A percentile compares a stretch with the other conserved stretches of the same genome.
phyloP scores from a whole-genome alignment of 768 basidiomycete genomes.

The Termitomyces sp. region DNA sequence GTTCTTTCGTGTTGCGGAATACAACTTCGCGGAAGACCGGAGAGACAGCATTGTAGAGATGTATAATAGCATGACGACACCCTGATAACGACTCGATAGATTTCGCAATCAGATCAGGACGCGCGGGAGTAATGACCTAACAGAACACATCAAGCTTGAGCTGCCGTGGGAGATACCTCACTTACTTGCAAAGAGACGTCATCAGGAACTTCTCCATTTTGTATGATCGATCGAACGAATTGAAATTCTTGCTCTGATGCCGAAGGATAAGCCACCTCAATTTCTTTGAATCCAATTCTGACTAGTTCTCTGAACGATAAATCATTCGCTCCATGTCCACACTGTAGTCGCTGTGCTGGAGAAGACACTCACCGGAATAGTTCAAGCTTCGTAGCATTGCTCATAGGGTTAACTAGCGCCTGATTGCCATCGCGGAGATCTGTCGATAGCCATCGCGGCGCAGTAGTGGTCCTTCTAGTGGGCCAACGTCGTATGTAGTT shows the following conservation, averaged over 20 bases:
- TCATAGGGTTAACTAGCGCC: constrained; percentile 82
- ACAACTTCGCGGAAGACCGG: constrained; percentile 76
- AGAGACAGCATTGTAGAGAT: constrained; percentile 85
- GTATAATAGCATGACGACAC: constrained; percentile 73
- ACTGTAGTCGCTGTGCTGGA: too few relatives aligned
- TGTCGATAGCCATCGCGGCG: constrained; percentile 80
- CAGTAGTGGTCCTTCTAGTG: constrained; percentile 48
- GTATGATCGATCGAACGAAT: constrained; percentile 70
- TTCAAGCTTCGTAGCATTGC: constrained; percentile 52
- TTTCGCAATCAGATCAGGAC: constrained; percentile 70
- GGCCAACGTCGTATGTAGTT: constrained; percentile 68
- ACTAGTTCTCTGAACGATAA: constrained; percentile 62
- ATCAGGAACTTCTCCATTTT: constrained; percentile 59
- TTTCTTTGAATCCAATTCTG: constrained; percentile 81
- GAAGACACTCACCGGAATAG: constrained; percentile 37
- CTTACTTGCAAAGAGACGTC: constrained; percentile 80
- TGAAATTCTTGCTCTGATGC: constrained; percentile 78
- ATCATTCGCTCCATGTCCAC: constrained; percentile 45
- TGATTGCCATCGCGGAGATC: constrained; percentile 87
- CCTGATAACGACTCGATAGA: constrained; percentile 77
- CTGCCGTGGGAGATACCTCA: constrained; percentile 1
- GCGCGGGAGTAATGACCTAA: constrained; percentile 77
- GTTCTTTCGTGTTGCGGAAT: constrained; percentile 70
- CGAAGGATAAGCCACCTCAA: constrained; percentile 82
- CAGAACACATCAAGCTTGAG: neutral